These are phyloP conservation scores for Trichoderma brevicompactum DNA, from an alignment of 2,329 filamentous ascomycete species.

Conservation along the genomic window DNA sequence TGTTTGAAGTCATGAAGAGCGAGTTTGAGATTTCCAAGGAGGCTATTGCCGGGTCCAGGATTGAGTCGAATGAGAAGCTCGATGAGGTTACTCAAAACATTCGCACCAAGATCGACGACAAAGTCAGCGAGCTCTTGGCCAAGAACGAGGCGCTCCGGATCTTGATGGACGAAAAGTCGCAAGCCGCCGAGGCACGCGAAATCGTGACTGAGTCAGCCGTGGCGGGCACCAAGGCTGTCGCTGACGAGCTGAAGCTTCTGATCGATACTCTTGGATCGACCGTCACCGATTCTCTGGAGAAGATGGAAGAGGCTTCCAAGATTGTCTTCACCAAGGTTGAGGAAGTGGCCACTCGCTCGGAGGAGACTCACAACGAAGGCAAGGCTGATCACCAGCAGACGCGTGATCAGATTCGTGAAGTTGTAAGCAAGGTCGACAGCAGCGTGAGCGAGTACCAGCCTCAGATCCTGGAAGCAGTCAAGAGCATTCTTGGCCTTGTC, in stretches of 20 bases:
- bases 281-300: conserved; percentile 81
- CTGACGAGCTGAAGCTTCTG: conserved; percentile 84
- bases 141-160: conserved; percentile 89
- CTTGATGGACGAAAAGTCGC: conserved; percentile 72
- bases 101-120: conserved; percentile 62
- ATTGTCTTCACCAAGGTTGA: conserved; percentile 84
- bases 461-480: conserved; percentile 82
- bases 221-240: conserved; percentile 73
- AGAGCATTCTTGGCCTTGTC: conserved; percentile 82
- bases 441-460: conserved; percentile 84
- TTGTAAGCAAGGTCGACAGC: conserved; percentile 71
- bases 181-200: conserved; percentile 74
- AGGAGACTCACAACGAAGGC: conserved; percentile 73
- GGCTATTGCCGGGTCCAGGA: conserved; percentile 76
- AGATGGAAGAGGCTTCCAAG: conserved; percentile 84
- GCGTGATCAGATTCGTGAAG: conserved; percentile 77
- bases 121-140: conserved; percentile 74
- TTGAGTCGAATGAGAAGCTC: conserved; percentile 82
- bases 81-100: conserved; percentile 60
- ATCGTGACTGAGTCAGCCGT: conserved; percentile 74
- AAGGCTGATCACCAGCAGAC: conserved; percentile 83
- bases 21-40: conserved; percentile 88
- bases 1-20: conserved; percentile 74
- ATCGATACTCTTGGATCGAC: conserved; percentile 83
- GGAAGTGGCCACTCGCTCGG: conserved; percentile 73